Evolutionary conservation across 805 yeast species (phyloP), one percentile per base, ranked within the genome.

Genomic region (Cyberlindnera bimundalis): DNA sequence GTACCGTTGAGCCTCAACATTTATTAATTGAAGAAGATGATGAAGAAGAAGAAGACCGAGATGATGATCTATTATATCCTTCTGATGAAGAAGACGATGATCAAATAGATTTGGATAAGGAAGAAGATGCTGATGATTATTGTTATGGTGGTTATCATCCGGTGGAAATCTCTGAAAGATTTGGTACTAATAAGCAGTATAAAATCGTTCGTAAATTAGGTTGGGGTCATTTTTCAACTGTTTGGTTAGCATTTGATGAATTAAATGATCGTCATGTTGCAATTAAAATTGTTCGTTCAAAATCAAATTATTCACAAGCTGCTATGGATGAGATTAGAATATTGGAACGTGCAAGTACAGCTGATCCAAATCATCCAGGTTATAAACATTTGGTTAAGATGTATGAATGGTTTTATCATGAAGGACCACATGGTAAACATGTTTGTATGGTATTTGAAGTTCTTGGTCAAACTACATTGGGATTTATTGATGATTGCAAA

Each of bases 171-270:
- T 79, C 80, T 23, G 85, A 80, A 49, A 55, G 61, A 13, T 76
- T 77, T 51, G 76, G 75, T 29, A 55, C 65, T 7, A 58, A 64
- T 34, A 62, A 67, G 40, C 64, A 69, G 20, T 78, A 78, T 55
- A 53, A 62, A 8, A 61, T 78, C 19, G 64, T 76, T 16, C 62
- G 84, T 21, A 79, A 79, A 56, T 62, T 80, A 8, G 87, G 87
- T 3, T 78, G 84, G 84, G 86, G 87, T 26, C 84, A 79, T 53
- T 80, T 80, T 51, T 75, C 82, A 29, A 79, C 85, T 2, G 86
- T 80, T n/a, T 80, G 85, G 85, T 58, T 80, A 21, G 83, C 83
- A 1, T 60, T 56, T 37, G 74, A 72, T 38, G 47, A 59, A 2
- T 40, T 48, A 3, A 31, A 52, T 13, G 63, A 64, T 14, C 55